Base-by-base conservation (phyloP, 139 green algal species). In the Chlorella vulgaris region DNA sequence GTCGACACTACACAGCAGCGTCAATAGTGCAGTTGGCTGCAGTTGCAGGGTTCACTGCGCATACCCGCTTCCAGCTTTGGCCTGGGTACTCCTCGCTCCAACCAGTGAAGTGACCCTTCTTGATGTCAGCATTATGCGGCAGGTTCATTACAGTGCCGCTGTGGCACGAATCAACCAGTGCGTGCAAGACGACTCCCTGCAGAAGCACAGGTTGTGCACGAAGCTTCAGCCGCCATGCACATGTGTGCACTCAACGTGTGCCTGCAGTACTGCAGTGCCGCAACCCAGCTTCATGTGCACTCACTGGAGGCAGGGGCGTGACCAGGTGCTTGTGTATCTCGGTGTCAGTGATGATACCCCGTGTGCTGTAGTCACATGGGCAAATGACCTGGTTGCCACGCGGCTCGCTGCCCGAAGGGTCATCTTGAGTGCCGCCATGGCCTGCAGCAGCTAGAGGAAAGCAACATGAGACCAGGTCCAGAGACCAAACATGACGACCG, bases 91-190 rank as follows among this genome's bases (percentile, higher is more conserved):
- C 70, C 43, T 77, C 70, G 3, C 63, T 19, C 70, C 70, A 77
- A 2, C 19, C 47, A 1, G 31, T n/a, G 18, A 63, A 77, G 4
- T 29, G 3, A 4, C 70, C 70, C 4, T 58, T 5, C 22, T 65
- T 42, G 18, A 77, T 43, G 21, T 65, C 29, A 15, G 70, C 70
- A 21, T 77, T 77, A 21, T 43, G 63, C 7, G 70, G 70, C 70
- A 77, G 70, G 70, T 77, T 77, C 70, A 77, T 77, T 15, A 77
- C 70, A 1, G 70, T 77, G 47, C 70, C 70, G 19, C 47, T 65
- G 29, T 77, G 47, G 47, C 70, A 77, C 15, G 43, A 47, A 31
- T 77, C 70, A 29, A 77, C 47, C 3, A 77, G 70, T 1, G 70
- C 50, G 24, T 77, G 70, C 43, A 77, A 47, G 21, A 31, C 43